Evolutionary conservation across 2,329 filamentous ascomycete species (phyloP).

Genomic region (Aspergillus sp.): DNA sequence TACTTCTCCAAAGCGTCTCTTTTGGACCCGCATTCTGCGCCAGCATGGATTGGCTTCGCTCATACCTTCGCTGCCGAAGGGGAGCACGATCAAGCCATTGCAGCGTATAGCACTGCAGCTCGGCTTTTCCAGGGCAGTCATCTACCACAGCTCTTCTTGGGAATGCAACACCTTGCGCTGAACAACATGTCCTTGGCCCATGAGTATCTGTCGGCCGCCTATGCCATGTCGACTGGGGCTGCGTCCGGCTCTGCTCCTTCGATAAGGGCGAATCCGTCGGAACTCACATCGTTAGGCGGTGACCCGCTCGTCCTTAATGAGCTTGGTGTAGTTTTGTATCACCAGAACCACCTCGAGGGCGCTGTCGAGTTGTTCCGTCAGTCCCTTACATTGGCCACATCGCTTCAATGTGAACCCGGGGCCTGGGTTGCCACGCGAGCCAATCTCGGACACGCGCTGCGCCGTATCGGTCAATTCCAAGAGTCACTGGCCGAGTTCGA

Average conservation of each 20-base stretch:
- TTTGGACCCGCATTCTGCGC: slow-evolving; percentile 96
- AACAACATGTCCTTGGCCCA: slow-evolving; percentile 93
- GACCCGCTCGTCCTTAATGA: slow-evolving; percentile 94
- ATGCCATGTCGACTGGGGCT: slow-evolving; percentile 57
- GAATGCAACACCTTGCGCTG: slow-evolving; percentile 96
- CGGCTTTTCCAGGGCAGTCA: slow-evolving; percentile 96
- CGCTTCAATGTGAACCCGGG: slow-evolving; percentile 77
- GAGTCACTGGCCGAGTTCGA: slow-evolving; percentile 81
- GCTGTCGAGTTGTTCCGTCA: slow-evolving; percentile 76
- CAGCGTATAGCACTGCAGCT: slow-evolving; percentile 93
- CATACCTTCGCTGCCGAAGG: slow-evolving; percentile 98
- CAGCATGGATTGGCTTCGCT: slow-evolving; percentile 98
- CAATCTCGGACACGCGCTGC: slow-evolving; percentile 86
- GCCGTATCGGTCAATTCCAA: slow-evolving; percentile 68
- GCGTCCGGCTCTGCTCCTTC: slow-evolving; percentile 31
- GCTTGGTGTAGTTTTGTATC: slow-evolving; percentile 92
- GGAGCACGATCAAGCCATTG: slow-evolving; percentile 97
- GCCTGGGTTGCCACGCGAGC: slow-evolving; percentile 83
- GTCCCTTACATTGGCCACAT: slow-evolving; percentile 73
- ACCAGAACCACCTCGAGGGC: slow-evolving; percentile 75
- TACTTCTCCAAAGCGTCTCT: slow-evolving; percentile 98
- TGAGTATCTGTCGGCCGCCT: slow-evolving; percentile 90
- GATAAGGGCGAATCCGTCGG: slow-evolving; percentile 25
- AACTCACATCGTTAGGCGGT: slow-evolving; percentile 36
- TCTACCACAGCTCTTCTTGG: slow-evolving; percentile 89